Conservation (phyloP, 164 flowering plant species). For the Tetracentron sinense region DNA sequence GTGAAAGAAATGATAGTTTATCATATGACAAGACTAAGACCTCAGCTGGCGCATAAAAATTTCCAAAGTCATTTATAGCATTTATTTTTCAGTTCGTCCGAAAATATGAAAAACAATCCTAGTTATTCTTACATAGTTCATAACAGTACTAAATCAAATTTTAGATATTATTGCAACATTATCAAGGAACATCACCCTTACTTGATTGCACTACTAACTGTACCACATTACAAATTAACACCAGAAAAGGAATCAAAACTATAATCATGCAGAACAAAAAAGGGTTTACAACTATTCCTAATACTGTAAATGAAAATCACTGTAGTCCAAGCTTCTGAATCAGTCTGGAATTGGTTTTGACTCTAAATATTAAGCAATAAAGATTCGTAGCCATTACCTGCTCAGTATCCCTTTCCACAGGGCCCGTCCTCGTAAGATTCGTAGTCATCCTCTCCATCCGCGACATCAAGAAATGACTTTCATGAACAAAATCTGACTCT, state of each 20-base stretch:
- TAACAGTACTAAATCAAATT: no score
- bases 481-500: slow-evolving; percentile 16
- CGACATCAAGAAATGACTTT: slow-evolving; percentile 29
- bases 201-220: background rate
- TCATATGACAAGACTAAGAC: no score
- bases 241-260: background rate
- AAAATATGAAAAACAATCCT: no score
- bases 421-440: slow-evolving; percentile 57
- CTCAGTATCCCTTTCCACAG: slow-evolving; percentile 78
- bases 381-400: slow-evolving; percentile 41
- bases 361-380: background rate
- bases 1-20: no score
- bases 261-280: background rate
- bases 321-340: no score
- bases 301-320: background rate
- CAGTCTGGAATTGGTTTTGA: no score
- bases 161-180: no score
- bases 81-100: no score
- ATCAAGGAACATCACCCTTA: no score
- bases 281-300: background rate
- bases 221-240: background rate
- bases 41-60: no score
- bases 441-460: slow-evolving; percentile 60
- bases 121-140: no score
- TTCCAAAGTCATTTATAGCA: no score